phyloP scores from a whole-genome alignment of 1,284 basidiomycete species.

The Puccinia horiana region DNA sequence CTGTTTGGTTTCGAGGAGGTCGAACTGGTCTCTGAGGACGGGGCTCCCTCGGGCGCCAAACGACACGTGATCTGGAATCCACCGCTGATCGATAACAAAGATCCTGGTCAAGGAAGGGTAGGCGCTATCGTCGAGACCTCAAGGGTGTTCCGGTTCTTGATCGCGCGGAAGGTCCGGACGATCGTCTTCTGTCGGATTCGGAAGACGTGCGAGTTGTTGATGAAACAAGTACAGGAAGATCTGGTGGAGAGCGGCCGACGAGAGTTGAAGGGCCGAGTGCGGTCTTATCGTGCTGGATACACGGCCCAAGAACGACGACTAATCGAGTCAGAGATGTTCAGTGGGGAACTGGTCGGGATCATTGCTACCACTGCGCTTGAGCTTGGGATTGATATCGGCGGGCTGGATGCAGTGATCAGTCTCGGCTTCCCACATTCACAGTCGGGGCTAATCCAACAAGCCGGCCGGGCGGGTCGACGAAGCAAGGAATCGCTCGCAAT shows the following conservation, averaged over 20 bases:
- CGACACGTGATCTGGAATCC: slow-evolving; percentile 73
- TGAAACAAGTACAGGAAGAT: slow-evolving; percentile 74
- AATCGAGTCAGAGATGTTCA: slow-evolving; percentile 84
- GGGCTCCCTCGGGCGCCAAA: slow-evolving; percentile 77
- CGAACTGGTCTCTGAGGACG: slow-evolving; percentile 74
- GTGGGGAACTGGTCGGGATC: slow-evolving; percentile 75
- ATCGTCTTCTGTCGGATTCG: slow-evolving; percentile 84
- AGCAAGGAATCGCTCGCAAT: slow-evolving; percentile 79
- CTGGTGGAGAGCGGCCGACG: slow-evolving; percentile 73
- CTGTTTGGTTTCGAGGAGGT: slow-evolving; percentile 74
- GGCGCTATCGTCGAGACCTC: slow-evolving; percentile 74
- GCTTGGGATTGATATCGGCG: slow-evolving; percentile 86
- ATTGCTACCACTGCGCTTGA: slow-evolving; percentile 90
- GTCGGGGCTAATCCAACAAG: slow-evolving; percentile 82
- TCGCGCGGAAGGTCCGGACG: slow-evolving; percentile 76
- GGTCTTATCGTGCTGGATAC: slow-evolving; percentile 81
- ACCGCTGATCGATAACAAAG: slow-evolving; percentile 66
- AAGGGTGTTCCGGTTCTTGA: slow-evolving; percentile 73
- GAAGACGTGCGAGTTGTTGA: slow-evolving; percentile 71
- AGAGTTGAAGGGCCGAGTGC: slow-evolving; percentile 75
- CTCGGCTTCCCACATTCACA: slow-evolving; percentile 78
- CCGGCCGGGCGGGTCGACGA: slow-evolving; percentile 80
- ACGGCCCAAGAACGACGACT: slow-evolving; percentile 71
- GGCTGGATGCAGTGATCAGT: slow-evolving; percentile 83
- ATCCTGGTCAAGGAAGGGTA: slow-evolving; percentile 66